A percentile compares a stretch with the other conserved stretches of the same genome.
phyloP scores from a whole-genome alignment of 257 asterid species.

The Voacanga thouarsii region DNA sequence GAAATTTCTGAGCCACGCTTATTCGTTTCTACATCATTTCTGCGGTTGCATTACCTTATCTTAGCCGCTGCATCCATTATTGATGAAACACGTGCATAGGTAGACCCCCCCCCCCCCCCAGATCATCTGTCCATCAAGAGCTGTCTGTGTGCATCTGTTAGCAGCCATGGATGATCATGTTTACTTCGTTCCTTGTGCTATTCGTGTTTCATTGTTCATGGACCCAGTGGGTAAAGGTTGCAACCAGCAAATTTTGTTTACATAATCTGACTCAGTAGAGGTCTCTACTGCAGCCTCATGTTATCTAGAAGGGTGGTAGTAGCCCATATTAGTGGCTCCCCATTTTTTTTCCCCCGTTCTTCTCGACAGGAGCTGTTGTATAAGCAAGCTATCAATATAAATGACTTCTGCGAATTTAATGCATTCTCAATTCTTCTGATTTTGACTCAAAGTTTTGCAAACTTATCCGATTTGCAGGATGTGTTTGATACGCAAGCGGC shows the following conservation, averaged over 20 bases:
- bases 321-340: conserved; percentile 70
- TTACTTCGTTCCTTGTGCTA: conserved; percentile 27
- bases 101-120: conserved; percentile 23
- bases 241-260: conserved; percentile 32
- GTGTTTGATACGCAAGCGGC: too few relatives aligned
- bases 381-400: not conserved
- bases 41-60: conserved; percentile 2
- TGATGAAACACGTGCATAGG: conserved; percentile 39
- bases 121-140: conserved; percentile 46
- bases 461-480: not conserved
- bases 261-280: conserved; percentile 21
- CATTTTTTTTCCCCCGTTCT: conserved; percentile 24
- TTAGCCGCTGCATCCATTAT: conserved; percentile 35
- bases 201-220: conserved; percentile 46
- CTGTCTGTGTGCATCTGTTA: conserved; percentile 36
- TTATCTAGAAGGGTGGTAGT: conserved; percentile 49
- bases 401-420: not conserved
- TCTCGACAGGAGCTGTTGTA: not conserved
- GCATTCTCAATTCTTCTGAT: not conserved
- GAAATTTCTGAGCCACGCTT: conserved; percentile 39
- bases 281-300: conserved; percentile 9
- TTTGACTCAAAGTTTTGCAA: not conserved
- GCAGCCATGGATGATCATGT: conserved; percentile 51
- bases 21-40: conserved; percentile 31
- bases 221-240: conserved; percentile 32